These are phyloP conservation scores for Pseudopyricularia cyperi DNA, from an alignment of 2,329 filamentous ascomycete species.

Conservation along the genomic window DNA sequence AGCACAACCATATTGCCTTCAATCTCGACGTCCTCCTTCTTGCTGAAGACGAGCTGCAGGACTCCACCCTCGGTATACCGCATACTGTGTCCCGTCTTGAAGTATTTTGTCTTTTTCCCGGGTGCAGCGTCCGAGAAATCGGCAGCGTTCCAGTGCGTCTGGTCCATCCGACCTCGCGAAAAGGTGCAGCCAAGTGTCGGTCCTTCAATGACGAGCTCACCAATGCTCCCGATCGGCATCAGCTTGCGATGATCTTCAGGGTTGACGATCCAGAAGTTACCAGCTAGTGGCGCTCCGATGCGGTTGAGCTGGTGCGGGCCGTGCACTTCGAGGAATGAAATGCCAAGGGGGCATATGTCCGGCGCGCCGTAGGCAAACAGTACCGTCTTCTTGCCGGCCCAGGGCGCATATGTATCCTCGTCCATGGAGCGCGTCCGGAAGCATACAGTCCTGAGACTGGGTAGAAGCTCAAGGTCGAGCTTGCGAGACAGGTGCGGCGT, in stretches of 20 bases:
- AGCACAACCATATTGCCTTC: slow-evolving; percentile 26
- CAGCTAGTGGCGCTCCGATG: slow-evolving; percentile 33
- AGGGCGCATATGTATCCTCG: slow-evolving; percentile 31
- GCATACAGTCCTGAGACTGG: slow-evolving; percentile 25
- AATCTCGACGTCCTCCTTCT: slow-evolving; percentile 25
- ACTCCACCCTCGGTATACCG: slow-evolving; percentile 33
- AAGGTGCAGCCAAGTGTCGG: slow-evolving; percentile 30
- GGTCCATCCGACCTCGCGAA: slow-evolving; percentile 16
- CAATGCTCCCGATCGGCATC: slow-evolving; percentile 39
- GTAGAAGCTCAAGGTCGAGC: slow-evolving; percentile 22
- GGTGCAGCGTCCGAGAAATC: slow-evolving; percentile 9
- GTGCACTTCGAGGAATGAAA: slow-evolving; percentile 31
- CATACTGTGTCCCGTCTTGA: slow-evolving; percentile 38
- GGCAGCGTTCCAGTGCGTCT: slow-evolving; percentile 10
- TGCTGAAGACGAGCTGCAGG: slow-evolving; percentile 31
- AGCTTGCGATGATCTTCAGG: slow-evolving; percentile 34
- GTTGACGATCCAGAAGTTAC: slow-evolving; percentile 39
- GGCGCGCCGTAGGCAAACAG: slow-evolving; percentile 38
- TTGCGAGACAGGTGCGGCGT: slow-evolving; percentile 45
- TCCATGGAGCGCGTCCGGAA: slow-evolving; percentile 37
- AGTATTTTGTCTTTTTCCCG: slow-evolving; percentile 20
- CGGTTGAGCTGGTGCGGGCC: slow-evolving; percentile 22
- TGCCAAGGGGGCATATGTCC: slow-evolving; percentile 36
- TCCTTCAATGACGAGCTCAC: slow-evolving; percentile 48
- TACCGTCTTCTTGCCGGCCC: slow-evolving; percentile 30